phyloP scores from a whole-genome alignment of 768 basidiomycete species.

The Leucocoprinus leucothites region DNA sequence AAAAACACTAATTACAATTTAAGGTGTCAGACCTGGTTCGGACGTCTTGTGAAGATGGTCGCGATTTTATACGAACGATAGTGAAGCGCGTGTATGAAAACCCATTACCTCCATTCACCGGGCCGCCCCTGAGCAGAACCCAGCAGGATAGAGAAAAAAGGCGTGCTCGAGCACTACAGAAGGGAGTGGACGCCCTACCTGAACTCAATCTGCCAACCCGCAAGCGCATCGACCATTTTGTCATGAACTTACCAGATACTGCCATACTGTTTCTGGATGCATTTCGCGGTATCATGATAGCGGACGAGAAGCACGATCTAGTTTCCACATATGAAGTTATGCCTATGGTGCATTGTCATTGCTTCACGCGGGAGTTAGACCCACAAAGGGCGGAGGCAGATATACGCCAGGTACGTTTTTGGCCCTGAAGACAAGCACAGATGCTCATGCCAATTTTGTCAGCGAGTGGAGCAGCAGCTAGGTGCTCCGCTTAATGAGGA shows the following conservation, averaged over 20 bases:
- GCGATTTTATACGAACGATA: conserved; percentile 72
- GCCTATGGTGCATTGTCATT: conserved; percentile 95
- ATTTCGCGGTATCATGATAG: conserved; percentile 67
- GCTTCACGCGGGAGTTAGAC: conserved; percentile 88
- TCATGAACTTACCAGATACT: conserved; percentile 97
- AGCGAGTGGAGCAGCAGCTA: conserved; percentile 74
- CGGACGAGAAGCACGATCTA: conserved; percentile 31
- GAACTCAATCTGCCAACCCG: conserved; percentile 25
- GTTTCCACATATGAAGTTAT: conserved; percentile 54
- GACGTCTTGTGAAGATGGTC: conserved; percentile 80
- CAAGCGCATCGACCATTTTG: conserved; percentile 73
- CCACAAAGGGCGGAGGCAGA: conserved; percentile 65
- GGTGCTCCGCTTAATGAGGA: conserved; percentile 50
- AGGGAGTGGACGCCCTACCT: conserved; percentile 22
- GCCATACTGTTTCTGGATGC: conserved; percentile 89
- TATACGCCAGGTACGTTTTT: conserved; percentile 67
- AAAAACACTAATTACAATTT: conserved; percentile 4
- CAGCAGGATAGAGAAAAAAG: conserved; percentile 38
- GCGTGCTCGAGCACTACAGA: conserved; percentile 18
- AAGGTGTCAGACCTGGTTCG: conserved; percentile 73
- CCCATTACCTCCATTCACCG: conserved; percentile 62
- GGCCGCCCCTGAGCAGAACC: conserved; percentile 47
- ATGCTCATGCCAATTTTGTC: conserved; percentile 17
- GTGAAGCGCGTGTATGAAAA: conserved; percentile 50
- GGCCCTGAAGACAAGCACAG: conserved; percentile 1